These are phyloP conservation scores for Venustampulla echinocandica DNA, from an alignment of 495 filamentous ascomycete species.

Conservation along the genomic window DNA sequence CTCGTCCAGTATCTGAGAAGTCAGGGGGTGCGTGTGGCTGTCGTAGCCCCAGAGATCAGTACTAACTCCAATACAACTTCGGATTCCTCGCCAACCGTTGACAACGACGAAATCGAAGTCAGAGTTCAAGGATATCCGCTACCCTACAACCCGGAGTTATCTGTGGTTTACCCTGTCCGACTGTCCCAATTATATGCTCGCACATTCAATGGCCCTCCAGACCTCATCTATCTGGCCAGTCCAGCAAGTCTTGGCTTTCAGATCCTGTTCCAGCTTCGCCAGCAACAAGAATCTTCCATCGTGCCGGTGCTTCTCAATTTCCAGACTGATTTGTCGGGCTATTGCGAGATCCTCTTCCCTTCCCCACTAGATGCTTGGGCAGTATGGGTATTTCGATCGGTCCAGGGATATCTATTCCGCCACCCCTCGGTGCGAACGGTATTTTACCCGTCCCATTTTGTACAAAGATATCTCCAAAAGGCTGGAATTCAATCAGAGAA, in stretches of 20 bases:
- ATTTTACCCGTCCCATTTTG: slow-evolving; percentile 52
- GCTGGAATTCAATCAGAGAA: slow-evolving; percentile 39
- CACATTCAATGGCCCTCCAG: slow-evolving; percentile 40
- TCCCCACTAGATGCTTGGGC: slow-evolving; percentile 45
- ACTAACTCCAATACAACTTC: slow-evolving; percentile 14
- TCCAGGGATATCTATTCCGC: slow-evolving; percentile 52
- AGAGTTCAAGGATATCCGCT: slow-evolving; percentile 50
- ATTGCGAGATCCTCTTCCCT: slow-evolving; percentile 53
- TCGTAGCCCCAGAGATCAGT: slow-evolving; percentile 42
- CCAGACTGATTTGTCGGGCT: slow-evolving; percentile 56
- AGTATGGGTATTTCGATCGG: slow-evolving; percentile 42
- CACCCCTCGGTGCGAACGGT: slow-evolving; percentile 47
- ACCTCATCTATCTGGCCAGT: slow-evolving; percentile 54
- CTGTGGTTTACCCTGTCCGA: slow-evolving; percentile 53
- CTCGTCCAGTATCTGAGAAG: slow-evolving; percentile 50
- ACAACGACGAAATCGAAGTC: slow-evolving; percentile 31
- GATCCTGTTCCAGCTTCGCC: slow-evolving; percentile 49
- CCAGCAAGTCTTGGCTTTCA: slow-evolving; percentile 58
- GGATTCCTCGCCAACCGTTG: slow-evolving; percentile 13
- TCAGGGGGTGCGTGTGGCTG: slow-evolving; percentile 46
- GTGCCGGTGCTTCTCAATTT: slow-evolving; percentile 52
- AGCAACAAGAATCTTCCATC: slow-evolving; percentile 34
- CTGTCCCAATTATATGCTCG: slow-evolving; percentile 42
- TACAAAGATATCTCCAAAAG: slow-evolving; percentile 44
- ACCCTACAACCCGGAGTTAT: slow-evolving; percentile 57